Conservation (phyloP, 768 basidiomycete genomes). For the Wakefieldia striispora region DNA sequence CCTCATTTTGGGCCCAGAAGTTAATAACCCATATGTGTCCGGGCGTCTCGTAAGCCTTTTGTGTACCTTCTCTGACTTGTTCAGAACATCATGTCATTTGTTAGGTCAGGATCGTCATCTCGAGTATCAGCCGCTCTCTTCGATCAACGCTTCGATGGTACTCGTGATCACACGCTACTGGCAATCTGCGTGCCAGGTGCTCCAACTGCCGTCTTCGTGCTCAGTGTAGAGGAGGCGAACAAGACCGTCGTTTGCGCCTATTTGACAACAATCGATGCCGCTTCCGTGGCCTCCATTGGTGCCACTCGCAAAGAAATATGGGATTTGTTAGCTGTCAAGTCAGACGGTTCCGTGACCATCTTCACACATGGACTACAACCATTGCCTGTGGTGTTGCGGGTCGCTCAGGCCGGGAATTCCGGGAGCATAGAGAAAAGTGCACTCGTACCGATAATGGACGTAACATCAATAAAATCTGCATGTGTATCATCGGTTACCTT, state of each 20-base stretch:
- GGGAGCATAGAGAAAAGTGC: not conserved
- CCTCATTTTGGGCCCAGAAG: constrained; percentile 71
- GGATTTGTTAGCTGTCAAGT: constrained; percentile 69
- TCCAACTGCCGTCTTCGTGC: constrained; percentile 44
- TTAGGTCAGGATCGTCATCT: constrained; percentile 15
- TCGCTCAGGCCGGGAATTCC: constrained; percentile 9
- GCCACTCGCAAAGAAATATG: constrained; percentile 60
- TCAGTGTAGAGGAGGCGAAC: constrained; percentile 42
- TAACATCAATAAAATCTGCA: constrained; percentile 48
- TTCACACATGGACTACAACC: constrained; percentile 60
- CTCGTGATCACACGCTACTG: constrained; percentile 48
- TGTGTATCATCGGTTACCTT: constrained; percentile 53
- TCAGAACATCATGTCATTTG: constrained; percentile 4
- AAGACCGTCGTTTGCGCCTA: constrained; percentile 40
- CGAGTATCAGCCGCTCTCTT: constrained; percentile 57
- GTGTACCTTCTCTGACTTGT: not conserved
- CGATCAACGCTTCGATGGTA: constrained; percentile 64
- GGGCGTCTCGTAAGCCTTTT: constrained; percentile 48
- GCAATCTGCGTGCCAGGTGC: constrained; percentile 53
- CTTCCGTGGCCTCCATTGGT: constrained; percentile 55
- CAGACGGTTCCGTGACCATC: constrained; percentile 51
- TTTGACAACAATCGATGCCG: constrained; percentile 41
- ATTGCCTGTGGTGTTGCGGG: constrained; percentile 37
- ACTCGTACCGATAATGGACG: constrained; percentile 22
- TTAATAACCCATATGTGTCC: constrained; percentile 50